Base-by-base conservation (phyloP, 257 asterid species). In the Solanum raphanifolium region DNA sequence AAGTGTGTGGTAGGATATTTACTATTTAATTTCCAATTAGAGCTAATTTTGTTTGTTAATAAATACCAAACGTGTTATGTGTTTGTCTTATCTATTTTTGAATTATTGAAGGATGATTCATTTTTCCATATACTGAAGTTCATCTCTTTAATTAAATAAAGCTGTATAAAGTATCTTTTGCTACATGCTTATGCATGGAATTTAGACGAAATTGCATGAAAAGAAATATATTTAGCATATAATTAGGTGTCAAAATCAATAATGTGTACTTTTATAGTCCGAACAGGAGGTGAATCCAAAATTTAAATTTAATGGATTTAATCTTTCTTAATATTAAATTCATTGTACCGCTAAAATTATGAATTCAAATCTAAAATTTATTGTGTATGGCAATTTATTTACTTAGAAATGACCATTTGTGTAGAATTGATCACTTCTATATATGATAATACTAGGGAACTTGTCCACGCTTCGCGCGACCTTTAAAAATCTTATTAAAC, bases 121-220 rank as follows among this genome's bases (percentile, higher is more conserved):
- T 82, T 48, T 81, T 82, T 82, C 86, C 69, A 82, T 82, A 16
- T 82, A 82, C 86, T 46, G 41, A 48, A 82, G 31, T 82, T 48
- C 86, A 82, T 48, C 66, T 9, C 39, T 79, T 79, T 79, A 79
- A 79, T 31, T 79, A 43, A 79, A 79, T 43, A 79, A 43, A 43
- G 66, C 58, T 39, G 39, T 75, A 75, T 76, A 76, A 76, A 76
- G 83, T 39, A 39, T 76, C 83, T 39, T 76, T 76, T 39, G 3
- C 18, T n/a, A 3, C 34, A n/a, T 39, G 32, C n/a, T 38, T 25
- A 43, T 29, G 86, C 69, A 48, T 81, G 85, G 43, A 46, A 81
- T 82, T 82, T 6, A 10, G 43, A 82, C 34, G 21, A 15, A 46
- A 9, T 81, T 48, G 27, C 29, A 27, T 16, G 66, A 81, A 46